A percentile compares a stretch with the other conserved stretches of the same genome.
phyloP scores from a whole-genome alignment of 768 basidiomycete species.

The Russula griseocarnosa region DNA sequence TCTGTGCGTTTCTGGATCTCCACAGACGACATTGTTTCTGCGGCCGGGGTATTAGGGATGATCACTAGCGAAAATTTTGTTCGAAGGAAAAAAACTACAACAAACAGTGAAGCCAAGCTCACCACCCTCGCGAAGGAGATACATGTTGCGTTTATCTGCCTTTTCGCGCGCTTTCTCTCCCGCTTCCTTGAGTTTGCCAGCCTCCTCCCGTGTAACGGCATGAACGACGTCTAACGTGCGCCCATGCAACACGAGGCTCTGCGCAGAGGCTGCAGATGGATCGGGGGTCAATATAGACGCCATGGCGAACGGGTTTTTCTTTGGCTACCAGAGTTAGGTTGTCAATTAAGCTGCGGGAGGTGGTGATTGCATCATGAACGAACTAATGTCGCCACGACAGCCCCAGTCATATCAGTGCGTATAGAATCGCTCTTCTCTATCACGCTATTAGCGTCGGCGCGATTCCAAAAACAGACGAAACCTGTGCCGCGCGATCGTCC shows the following conservation, averaged over 20 bases:
- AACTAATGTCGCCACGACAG: slow-evolving; percentile 30
- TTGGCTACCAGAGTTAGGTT: slow-evolving; percentile 38
- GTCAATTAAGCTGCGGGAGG: neutral
- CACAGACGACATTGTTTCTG: slow-evolving; percentile 58
- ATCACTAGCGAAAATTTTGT: slow-evolving; percentile 56
- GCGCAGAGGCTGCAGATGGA: slow-evolving; percentile 80
- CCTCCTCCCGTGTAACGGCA: slow-evolving; percentile 88
- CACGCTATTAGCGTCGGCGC: slow-evolving; percentile 80
- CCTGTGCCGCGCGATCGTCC: slow-evolving; percentile 92
- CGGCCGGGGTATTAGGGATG: slow-evolving; percentile 80
- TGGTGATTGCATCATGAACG: neutral
- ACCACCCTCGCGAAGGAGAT: slow-evolving; percentile 96
- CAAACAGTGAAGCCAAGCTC: slow-evolving; percentile 30
- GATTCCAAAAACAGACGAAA: slow-evolving; percentile 97
- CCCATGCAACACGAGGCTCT: slow-evolving; percentile 84
- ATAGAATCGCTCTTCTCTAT: slow-evolving; percentile 76
- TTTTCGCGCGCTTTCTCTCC: slow-evolving; percentile 82
- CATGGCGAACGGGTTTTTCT: slow-evolving; percentile 81
- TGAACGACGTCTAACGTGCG: slow-evolving; percentile 86
- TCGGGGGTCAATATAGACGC: slow-evolving; percentile 92
- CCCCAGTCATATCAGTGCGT: slow-evolving; percentile 57
- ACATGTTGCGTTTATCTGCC: slow-evolving; percentile 92
- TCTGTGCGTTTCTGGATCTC: slow-evolving; percentile 83
- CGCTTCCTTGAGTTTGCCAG: slow-evolving; percentile 82
- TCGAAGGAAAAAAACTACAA: neutral